phyloP scores from a whole-genome alignment of 1,284 basidiomycete species.

The Microbotryum lychnidis-dioicae region DNA sequence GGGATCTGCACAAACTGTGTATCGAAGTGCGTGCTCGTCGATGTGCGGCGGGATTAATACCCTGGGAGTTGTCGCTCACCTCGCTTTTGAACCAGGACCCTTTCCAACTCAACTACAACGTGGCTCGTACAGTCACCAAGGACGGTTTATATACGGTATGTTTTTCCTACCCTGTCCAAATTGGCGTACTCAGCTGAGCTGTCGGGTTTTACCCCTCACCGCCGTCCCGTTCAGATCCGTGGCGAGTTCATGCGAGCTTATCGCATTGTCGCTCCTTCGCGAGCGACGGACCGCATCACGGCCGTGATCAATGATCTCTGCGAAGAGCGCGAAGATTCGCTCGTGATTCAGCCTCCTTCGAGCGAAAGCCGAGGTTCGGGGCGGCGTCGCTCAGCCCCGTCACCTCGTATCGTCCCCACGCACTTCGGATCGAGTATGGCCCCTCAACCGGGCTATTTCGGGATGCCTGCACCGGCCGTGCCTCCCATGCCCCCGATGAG shows the following conservation, averaged over 20 bases:
- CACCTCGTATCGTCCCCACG: conserved; percentile 18
- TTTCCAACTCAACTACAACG: conserved; percentile 91
- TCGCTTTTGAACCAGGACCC: conserved; percentile 58
- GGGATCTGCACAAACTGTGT: conserved; percentile 84
- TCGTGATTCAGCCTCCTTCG: conserved; percentile 34
- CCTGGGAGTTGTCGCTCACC: conserved; percentile 16
- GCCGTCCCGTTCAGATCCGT: conserved; percentile 59
- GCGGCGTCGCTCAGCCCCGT: conserved; percentile 29
- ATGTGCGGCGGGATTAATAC: neutral
- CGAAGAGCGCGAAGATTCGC: conserved; percentile 37
- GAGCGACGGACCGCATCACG: conserved; percentile 28
- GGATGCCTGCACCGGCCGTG: too few relatives aligned
- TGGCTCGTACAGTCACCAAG: conserved; percentile 89
- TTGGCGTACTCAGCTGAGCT: neutral
- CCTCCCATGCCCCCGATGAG: neutral
- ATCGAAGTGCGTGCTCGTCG: conserved; percentile 60
- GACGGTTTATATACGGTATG: conserved; percentile 88
- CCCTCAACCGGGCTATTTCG: too few relatives aligned
- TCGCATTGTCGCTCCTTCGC: conserved; percentile 43
- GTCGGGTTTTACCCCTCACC: conserved; percentile 2
- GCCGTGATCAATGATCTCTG: conserved; percentile 35
- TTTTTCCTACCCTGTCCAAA: conserved; percentile 12
- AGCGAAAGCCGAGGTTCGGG: too few relatives aligned
- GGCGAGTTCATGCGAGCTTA: conserved; percentile 97
- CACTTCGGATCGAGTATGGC: neutral